phyloP scores from a whole-genome alignment of 805 yeast species.

The Candida takata region DNA sequence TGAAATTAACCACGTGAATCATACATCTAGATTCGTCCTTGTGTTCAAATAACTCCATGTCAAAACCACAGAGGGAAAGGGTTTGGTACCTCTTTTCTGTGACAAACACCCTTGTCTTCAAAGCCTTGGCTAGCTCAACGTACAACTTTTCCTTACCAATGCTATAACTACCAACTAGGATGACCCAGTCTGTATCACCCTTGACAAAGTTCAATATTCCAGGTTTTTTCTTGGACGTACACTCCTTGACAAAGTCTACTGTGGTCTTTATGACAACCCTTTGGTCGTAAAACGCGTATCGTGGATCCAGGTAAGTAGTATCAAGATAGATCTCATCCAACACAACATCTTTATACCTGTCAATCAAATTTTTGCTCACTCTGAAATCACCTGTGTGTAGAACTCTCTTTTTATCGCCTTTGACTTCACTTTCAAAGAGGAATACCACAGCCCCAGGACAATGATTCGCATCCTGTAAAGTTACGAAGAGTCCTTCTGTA shows the following conservation, averaged over 20 bases:
- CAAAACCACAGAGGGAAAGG: constrained; percentile 8
- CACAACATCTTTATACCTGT: constrained; percentile 16
- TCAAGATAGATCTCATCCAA: constrained; percentile 73
- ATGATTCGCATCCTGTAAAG: constrained; percentile 80
- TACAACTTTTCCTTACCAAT: constrained; percentile 92
- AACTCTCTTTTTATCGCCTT: constrained; percentile 23
- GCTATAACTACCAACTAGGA: constrained; percentile 76
- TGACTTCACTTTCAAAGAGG: constrained; percentile 42
- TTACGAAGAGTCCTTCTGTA: constrained; percentile 43
- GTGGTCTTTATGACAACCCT: constrained; percentile 53
- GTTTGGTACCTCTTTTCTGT: constrained; percentile 29
- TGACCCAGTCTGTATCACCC: constrained; percentile 34
- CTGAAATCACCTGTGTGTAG: constrained; percentile 95
- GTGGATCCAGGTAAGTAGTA: constrained; percentile 81
- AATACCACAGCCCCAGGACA: constrained; percentile 94
- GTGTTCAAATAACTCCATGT: constrained; percentile 8
- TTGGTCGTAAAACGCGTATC: constrained; percentile 73
- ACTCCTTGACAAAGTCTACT: constrained; percentile 40
- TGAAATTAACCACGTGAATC: constrained; percentile 72
- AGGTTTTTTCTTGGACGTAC: constrained; percentile 9
- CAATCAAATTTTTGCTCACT: constrained; percentile 41
- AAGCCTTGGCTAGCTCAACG: constrained; percentile 45
- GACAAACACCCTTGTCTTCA: constrained; percentile 47
- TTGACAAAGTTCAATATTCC: constrained; percentile 32
- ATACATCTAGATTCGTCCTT: constrained; percentile 21